These are phyloP conservation scores for Aureobasidium sp. DNA, from an alignment of 2,329 filamentous ascomycete genomes.

Conservation along the genomic window DNA sequence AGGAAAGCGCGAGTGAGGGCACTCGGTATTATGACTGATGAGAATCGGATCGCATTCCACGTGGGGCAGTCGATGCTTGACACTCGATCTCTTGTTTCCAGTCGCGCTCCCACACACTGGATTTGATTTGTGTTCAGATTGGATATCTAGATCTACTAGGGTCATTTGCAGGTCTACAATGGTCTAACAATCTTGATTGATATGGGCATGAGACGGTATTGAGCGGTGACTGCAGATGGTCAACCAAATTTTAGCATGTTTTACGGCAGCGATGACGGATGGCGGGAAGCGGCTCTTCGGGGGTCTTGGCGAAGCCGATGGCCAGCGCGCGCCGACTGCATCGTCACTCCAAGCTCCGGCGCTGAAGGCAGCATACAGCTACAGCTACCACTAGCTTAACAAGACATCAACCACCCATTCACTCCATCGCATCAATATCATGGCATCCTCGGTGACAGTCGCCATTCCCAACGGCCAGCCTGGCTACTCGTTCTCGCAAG, in stretches of 20 bases:
- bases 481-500: slow-evolving; percentile 53
- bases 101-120: not conserved
- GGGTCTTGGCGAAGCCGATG: not conserved
- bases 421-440: not conserved
- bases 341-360: slow-evolving; percentile 8
- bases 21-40: slow-evolving; percentile 11
- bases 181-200: too few species aligned
- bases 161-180: not conserved
- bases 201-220: not conserved
- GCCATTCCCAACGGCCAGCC: slow-evolving; percentile 25
- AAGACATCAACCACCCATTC: not conserved
- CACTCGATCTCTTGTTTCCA: not conserved
- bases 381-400: slow-evolving; percentile 3
- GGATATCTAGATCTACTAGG: not conserved
- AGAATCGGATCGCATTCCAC: slow-evolving; percentile 1
- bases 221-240: not conserved
- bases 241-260: slow-evolving; percentile 11
- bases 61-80: slow-evolving; percentile 10
- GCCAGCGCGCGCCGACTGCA: not conserved
- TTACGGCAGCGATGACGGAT: not conserved
- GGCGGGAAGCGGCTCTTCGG: not conserved
- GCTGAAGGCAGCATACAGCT: not conserved
- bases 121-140: not conserved
- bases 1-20: not conserved
- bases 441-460: slow-evolving; percentile 13